Evolutionary conservation across 2,329 filamentous ascomycete genomes (phyloP).

Genomic region (Coniochaeta prunicola): DNA sequence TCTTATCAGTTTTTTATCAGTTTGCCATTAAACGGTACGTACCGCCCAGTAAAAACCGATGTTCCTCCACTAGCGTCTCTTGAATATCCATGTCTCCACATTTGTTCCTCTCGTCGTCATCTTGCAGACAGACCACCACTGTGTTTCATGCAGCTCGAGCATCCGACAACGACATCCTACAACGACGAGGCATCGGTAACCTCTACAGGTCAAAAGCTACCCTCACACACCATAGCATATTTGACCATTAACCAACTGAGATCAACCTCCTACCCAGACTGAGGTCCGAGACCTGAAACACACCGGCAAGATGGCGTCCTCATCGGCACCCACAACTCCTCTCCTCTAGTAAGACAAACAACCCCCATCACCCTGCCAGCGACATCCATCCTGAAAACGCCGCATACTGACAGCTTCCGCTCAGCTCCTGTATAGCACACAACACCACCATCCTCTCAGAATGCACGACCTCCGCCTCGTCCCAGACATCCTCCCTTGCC

Average conservation of each 20-base stretch:
- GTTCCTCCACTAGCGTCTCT: not conserved
- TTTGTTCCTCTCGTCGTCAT: not conserved
- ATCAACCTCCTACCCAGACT: not conserved
- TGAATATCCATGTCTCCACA: not conserved
- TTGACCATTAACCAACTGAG: not conserved
- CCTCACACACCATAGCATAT: not conserved
- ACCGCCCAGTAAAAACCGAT: no score
- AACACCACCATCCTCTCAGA: slow-evolving; percentile 89
- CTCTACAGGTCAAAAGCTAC: no score
- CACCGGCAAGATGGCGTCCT: slow-evolving; percentile 54
- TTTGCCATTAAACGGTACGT: not conserved
- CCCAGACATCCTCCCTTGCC: slow-evolving; percentile 77
- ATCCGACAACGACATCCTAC: not conserved
- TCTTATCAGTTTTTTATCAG: slow-evolving; percentile 2
- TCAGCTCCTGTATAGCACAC: slow-evolving; percentile 87
- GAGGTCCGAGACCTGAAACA: not conserved
- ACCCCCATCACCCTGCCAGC: not conserved
- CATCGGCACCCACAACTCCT: slow-evolving; percentile 58
- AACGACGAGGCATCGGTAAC: not conserved
- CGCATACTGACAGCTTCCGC: slow-evolving; percentile 4
- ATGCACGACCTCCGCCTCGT: slow-evolving; percentile 79
- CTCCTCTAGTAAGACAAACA: slow-evolving; percentile 59
- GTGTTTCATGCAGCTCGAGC: not conserved
- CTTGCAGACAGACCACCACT: not conserved
- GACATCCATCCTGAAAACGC: not conserved